phyloP scores from a whole-genome alignment of 2,329 filamentous ascomycete genomes.

The Fusarium foetens region DNA sequence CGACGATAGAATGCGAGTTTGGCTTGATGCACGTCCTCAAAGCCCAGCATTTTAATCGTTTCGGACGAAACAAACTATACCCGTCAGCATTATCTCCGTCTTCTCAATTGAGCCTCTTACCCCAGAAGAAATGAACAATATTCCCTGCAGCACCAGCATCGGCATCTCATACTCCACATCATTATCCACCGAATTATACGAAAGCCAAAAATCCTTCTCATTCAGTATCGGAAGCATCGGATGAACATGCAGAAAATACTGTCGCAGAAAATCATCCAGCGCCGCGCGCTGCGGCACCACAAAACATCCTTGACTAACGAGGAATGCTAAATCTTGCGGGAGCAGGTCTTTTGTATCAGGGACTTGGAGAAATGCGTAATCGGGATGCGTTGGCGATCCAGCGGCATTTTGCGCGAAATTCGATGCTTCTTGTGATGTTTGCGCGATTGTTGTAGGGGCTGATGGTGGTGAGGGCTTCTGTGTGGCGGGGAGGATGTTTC shows the following conservation, averaged over 20 bases:
- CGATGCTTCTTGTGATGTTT: background rate
- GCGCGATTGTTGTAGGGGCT: background rate
- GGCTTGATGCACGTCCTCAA: constrained; percentile 38
- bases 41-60: constrained; percentile 33
- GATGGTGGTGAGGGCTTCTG: background rate
- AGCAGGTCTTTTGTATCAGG: constrained; percentile 35
- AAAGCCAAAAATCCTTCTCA: constrained; percentile 41
- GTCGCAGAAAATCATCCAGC: constrained; percentile 44
- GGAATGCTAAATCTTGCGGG: constrained; percentile 41
- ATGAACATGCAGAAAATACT: constrained; percentile 46
- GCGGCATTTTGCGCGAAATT: background rate
- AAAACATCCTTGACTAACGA: constrained; percentile 43
- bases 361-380: constrained; percentile 38
- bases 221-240: constrained; percentile 44
- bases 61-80: constrained; percentile 34
- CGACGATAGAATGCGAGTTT: constrained; percentile 41
- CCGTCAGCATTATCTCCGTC: background rate
- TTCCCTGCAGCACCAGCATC: constrained; percentile 37
- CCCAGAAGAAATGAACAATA: constrained; percentile 38
- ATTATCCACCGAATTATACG: constrained; percentile 30
- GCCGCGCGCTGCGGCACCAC: constrained; percentile 35
- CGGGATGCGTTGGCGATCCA: constrained; percentile 24
- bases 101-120: background rate
- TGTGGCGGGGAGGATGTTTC: background rate
- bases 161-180: constrained; percentile 27